These are phyloP conservation scores for Penicillium rolfsii DNA, from an alignment of 2,329 filamentous ascomycete genomes.

Conservation along the genomic window DNA sequence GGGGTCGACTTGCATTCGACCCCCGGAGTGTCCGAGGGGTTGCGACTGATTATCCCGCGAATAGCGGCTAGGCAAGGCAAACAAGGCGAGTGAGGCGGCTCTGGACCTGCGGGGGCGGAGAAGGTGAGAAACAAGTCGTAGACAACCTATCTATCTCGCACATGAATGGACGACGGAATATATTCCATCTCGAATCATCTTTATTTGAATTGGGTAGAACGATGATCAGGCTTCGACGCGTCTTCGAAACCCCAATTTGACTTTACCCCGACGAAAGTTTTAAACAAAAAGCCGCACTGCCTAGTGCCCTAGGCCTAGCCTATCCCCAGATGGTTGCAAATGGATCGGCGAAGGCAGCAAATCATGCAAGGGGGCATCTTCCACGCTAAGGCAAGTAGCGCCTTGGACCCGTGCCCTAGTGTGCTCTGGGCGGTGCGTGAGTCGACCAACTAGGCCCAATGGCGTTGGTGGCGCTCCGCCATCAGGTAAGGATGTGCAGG, in stretches of 20 bases:
- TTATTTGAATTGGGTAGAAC: too few relatives aligned
- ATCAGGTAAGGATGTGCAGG: background rate
- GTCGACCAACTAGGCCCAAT: conserved; percentile 10
- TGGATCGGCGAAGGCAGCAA: conserved; percentile 7
- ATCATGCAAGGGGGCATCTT: conserved; percentile 8
- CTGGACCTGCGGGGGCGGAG: background rate
- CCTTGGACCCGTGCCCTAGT: background rate
- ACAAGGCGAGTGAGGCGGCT: background rate
- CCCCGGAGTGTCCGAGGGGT: background rate
- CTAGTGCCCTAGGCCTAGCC: too few relatives aligned
- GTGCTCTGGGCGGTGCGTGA: background rate
- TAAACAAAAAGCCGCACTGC: background rate
- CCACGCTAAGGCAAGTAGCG: background rate
- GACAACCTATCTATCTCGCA: background rate
- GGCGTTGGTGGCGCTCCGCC: conserved; percentile 18
- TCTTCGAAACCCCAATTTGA: conserved; percentile 2
- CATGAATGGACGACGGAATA: background rate
- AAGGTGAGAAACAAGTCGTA: background rate
- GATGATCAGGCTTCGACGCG: background rate
- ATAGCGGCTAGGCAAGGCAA: background rate
- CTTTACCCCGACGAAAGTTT: background rate
- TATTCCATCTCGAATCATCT: background rate
- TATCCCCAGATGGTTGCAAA: conserved; percentile 1
- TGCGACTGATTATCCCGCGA: background rate
- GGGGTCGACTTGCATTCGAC: background rate